Conservation (phyloP, 805 yeast genomes). For the Suhomyces sp. region DNA sequence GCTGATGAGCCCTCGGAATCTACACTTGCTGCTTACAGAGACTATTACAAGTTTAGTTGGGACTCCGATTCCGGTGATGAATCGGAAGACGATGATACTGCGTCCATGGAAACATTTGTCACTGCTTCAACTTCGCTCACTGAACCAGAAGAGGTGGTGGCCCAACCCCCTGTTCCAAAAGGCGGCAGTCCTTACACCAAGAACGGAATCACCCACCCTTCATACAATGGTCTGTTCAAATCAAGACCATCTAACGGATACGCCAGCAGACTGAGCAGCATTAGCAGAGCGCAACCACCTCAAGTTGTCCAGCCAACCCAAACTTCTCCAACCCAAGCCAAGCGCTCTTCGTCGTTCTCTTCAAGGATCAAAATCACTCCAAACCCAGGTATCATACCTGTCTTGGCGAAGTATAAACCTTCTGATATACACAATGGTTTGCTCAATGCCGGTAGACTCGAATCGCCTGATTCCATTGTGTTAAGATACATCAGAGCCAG, state of each 20-base stretch:
- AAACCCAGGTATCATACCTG: conserved; percentile 43
- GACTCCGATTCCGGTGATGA: conserved; percentile 10
- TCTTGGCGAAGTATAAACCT: conserved; percentile 52
- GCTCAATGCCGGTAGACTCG: conserved; percentile 66
- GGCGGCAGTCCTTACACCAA: conserved; percentile 5
- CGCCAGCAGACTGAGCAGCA: background rate
- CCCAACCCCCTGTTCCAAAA: conserved; percentile 1
- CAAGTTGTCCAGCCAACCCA: background rate
- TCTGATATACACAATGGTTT: conserved; percentile 47
- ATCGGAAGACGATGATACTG: conserved; percentile 14
- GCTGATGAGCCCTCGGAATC: conserved; percentile 20
- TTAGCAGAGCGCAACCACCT: background rate
- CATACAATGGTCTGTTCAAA: background rate
- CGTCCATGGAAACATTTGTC: conserved; percentile 30
- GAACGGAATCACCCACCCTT: conserved; percentile 4
- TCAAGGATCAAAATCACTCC: conserved; percentile 10
- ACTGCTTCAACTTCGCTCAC: conserved; percentile 29
- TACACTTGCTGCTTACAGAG: conserved; percentile 17
- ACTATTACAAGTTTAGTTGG: conserved; percentile 16
- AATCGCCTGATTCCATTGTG: conserved; percentile 74
- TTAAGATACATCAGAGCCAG: conserved; percentile 83
- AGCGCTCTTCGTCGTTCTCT: background rate
- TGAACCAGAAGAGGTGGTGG: conserved; percentile 13
- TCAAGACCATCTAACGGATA: background rate
- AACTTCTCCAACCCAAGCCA: background rate